A percentile compares a stretch with the other conserved stretches of the same genome.
phyloP scores from a whole-genome alignment of 1,284 basidiomycete genomes.

The Moesziomyces aphidis region DNA sequence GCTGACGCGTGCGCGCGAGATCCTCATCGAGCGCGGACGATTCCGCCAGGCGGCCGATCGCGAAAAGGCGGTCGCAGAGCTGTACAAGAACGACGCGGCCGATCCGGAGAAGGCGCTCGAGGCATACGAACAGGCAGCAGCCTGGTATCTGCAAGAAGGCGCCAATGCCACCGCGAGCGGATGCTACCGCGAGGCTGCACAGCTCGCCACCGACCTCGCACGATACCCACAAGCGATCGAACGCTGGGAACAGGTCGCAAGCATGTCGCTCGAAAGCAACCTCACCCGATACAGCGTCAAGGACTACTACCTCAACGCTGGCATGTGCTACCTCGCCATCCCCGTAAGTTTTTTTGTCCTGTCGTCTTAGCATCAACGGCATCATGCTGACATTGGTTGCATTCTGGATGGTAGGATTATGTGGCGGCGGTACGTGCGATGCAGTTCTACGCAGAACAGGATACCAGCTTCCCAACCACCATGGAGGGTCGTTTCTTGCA shows the following conservation, averaged over 20 bases:
- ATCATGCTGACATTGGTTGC: not conserved
- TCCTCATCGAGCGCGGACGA: constrained; percentile 84
- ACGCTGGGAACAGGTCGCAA: constrained; percentile 89
- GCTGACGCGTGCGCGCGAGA: constrained; percentile 84
- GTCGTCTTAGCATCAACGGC: not conserved
- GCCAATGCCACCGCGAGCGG: constrained; percentile 93
- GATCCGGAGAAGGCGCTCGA: constrained; percentile 86
- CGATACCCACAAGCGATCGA: constrained; percentile 87
- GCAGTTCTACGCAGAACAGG: constrained; percentile 66
- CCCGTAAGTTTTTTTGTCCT: constrained; percentile 73
- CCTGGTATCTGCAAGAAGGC: constrained; percentile 97
- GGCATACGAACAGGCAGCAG: constrained; percentile 90
- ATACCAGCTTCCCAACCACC: constrained; percentile 64
- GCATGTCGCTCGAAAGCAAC: constrained; percentile 82
- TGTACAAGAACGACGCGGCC: constrained; percentile 80
- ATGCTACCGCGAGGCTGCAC: constrained; percentile 95
- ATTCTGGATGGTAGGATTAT: constrained; percentile 43
- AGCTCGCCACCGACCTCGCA: constrained; percentile 89
- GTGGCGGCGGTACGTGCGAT: constrained; percentile 64
- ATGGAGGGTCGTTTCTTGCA: constrained; percentile 66
- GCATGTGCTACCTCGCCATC: constrained; percentile 89
- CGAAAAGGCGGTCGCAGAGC: constrained; percentile 87
- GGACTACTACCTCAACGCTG: constrained; percentile 92
- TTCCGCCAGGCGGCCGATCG: constrained; percentile 98
- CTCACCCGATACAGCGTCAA: constrained; percentile 99